Evolutionary conservation across 805 yeast species (phyloP), one percentile per base, ranked within the genome.

Genomic region (Ogataea nitratoaversa): DNA sequence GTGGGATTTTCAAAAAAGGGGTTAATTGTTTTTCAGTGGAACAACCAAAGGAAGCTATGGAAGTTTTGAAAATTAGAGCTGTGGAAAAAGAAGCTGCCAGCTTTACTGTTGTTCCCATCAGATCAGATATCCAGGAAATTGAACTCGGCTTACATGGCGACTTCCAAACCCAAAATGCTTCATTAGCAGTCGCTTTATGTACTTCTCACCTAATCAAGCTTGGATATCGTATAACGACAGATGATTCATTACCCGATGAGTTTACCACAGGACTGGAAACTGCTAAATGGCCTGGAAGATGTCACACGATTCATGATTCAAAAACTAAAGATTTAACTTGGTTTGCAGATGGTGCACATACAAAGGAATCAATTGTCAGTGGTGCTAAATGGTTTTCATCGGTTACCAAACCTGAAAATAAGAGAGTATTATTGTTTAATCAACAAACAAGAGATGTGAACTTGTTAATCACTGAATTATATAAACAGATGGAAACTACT

Each of bases 331-430:
- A 59, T 3, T 63, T 82, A 14, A 75, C 73, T n/a, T 93, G 96
- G 95, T 81, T 66, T 48, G 64, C 91, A 13, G 99, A 93, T 64
- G 99, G 99, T 16, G 98, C 99, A 0, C 99, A 93, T 54, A 93
- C 99, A 0, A 66, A 74, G 34, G 99, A 93, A 54, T 85, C 96
- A 43, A 76, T 95, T 19, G 70, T 70, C 23, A 95, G 81, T n/a
- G 85, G 96, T 0, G 72, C 91, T 0, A 65, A 63, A 8, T 93
- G 99, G 99, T 87, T 83, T 52, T 63, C 62, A 8, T 44, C 60
- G 3, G 59, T 55, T n/a, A 67, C 67, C 14, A 34, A 44, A 18
- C 42, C 46, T n/a, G 42, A 46, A 1, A 46, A 65, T 50, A 45
- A 57, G 33, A 57, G 54, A 34, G 76, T 88, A 7, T 69, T 93